Conservation (phyloP, 257 asterid species). For the Parsonsia alboflavescens region DNA sequence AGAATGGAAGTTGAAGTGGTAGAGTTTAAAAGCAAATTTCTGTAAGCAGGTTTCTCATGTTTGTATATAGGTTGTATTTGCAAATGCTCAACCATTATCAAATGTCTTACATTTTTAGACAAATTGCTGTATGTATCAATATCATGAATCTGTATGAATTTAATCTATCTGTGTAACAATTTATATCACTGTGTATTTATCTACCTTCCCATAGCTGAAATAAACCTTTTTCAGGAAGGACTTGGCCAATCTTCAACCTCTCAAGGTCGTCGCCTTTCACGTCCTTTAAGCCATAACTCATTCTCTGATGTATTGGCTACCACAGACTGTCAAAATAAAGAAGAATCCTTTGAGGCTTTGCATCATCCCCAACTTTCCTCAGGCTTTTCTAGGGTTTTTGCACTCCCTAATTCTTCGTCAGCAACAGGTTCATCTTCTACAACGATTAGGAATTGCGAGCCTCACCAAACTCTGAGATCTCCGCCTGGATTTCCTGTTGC, state of each 20-base stretch:
- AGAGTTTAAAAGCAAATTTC: background rate
- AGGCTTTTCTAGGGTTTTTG: constrained; percentile 19
- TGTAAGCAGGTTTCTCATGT: background rate
- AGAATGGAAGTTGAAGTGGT: background rate
- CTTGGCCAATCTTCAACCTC: constrained; percentile 36
- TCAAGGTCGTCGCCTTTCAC: constrained; percentile 36
- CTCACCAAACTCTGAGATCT: constrained; percentile 25
- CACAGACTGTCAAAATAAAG: constrained; percentile 25
- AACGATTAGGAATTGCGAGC: constrained; percentile 25
- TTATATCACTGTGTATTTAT: background rate
- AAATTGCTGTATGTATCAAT: background rate
- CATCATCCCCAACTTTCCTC: constrained; percentile 17
- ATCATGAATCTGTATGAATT: no score
- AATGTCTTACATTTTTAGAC: background rate
- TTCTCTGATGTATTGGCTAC: constrained; percentile 29
- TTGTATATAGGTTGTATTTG: background rate
- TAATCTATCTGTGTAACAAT: background rate
- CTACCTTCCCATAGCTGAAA: background rate
- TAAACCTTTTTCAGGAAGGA: constrained; percentile 50
- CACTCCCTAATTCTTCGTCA: constrained; percentile 22
- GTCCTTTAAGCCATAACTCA: constrained; percentile 50
- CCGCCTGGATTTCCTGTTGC: constrained; percentile 36
- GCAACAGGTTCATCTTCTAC: constrained; percentile 24
- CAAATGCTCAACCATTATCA: background rate
- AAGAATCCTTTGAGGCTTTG: constrained; percentile 20